Conservation (phyloP, 176 grass and related monocot genomes). For the Cenchrus americanus region DNA sequence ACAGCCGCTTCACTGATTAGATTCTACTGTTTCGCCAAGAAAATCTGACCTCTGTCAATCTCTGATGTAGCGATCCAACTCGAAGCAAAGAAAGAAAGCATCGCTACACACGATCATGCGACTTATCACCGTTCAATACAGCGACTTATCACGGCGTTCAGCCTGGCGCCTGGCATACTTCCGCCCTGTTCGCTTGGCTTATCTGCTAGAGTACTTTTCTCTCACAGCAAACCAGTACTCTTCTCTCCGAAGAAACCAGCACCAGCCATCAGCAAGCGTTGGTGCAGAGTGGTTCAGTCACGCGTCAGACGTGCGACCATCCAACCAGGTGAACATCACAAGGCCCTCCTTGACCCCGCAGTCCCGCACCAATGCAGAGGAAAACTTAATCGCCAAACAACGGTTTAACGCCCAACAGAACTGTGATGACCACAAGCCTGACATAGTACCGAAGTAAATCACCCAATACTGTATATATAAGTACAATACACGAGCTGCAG, state of each 20-base stretch:
- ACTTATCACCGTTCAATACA: too few relatives aligned
- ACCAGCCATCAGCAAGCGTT: too few relatives aligned
- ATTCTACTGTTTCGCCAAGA: background rate
- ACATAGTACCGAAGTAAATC: background rate
- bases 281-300: conserved; percentile 20
- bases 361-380: background rate
- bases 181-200: too few relatives aligned
- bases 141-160: too few relatives aligned
- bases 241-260: too few relatives aligned
- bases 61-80: background rate
- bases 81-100: background rate
- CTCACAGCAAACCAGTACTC: too few relatives aligned
- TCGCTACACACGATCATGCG: too few relatives aligned
- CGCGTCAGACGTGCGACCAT: background rate
- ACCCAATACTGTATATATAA: conserved; percentile 22
- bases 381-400: background rate
- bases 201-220: too few relatives aligned
- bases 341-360: background rate
- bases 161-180: too few relatives aligned
- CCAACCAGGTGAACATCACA: background rate
- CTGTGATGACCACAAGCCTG: background rate
- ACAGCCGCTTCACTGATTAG: background rate
- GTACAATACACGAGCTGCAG: conserved; percentile 22
- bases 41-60: background rate
- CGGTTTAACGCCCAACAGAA: background rate